These are phyloP conservation scores for Elsinoe batatas DNA, from an alignment of 2,329 filamentous ascomycete genomes.

Conservation along the genomic window DNA sequence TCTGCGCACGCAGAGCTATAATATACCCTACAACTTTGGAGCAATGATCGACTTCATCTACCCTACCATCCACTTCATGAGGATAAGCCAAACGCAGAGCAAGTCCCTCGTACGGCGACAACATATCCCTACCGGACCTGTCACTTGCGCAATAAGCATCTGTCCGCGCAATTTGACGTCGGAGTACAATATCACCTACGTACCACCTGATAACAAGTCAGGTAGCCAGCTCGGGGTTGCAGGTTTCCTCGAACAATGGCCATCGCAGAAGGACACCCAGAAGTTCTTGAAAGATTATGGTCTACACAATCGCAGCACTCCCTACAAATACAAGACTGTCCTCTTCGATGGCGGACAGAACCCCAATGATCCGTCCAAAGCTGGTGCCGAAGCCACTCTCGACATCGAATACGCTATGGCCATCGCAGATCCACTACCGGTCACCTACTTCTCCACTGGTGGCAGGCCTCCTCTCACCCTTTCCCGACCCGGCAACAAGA, in stretches of 20 bases:
- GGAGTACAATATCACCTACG: conserved; percentile 21
- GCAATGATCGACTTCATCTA: conserved; percentile 5
- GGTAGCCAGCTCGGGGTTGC: conserved; percentile 19
- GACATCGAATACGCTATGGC: conserved; percentile 20
- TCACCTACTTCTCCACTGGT: conserved; percentile 1
- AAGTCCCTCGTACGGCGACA: neutral
- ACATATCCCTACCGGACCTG: conserved; percentile 22
- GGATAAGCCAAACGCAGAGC: conserved; percentile 8
- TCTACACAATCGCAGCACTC: neutral
- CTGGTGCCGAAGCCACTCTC: conserved; percentile 19
- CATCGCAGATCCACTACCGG: conserved; percentile 16
- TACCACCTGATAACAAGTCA: conserved; percentile 16
- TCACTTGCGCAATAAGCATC: conserved; percentile 37
- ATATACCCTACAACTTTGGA: neutral
- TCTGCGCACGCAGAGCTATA: neutral
- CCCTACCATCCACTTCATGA: conserved; percentile 15
- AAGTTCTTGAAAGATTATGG: conserved; percentile 16
- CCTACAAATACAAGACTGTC: conserved; percentile 18
- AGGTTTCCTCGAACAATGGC: conserved; percentile 22
- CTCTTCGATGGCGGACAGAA: conserved; percentile 19
- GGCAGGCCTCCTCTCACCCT: neutral
- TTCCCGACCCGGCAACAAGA: conserved; percentile 1
- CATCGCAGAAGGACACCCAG: conserved; percentile 19
- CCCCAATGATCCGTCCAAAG: conserved; percentile 14
- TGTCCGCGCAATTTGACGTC: conserved; percentile 16